A percentile compares a stretch with the other conserved stretches of the same genome.
These are phyloP conservation scores for Hypholoma sublateritium DNA, from an alignment of 768 basidiomycete species.

Conservation along the genomic window DNA sequence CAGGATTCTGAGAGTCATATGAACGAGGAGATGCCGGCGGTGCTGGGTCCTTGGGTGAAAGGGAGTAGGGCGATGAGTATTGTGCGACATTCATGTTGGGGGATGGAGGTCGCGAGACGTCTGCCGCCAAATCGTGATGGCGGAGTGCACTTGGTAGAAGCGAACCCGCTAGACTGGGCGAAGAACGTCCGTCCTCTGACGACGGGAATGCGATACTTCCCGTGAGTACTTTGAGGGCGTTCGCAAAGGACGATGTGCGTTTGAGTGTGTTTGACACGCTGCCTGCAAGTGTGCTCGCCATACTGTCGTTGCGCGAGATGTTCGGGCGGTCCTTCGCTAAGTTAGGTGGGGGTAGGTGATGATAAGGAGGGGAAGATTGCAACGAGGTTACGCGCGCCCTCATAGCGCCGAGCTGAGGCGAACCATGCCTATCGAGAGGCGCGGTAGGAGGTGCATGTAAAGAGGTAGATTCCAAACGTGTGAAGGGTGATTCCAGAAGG, in stretches of 20 bases:
- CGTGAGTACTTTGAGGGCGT: constrained; percentile 67
- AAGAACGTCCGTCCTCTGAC: constrained; percentile 51
- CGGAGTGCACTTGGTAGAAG: constrained; percentile 18
- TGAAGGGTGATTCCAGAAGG: constrained; percentile 87
- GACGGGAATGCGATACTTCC: constrained; percentile 73
- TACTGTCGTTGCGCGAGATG: constrained; percentile 59
- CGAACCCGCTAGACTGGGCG: constrained; percentile 28
- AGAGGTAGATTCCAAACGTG: constrained; percentile 66
- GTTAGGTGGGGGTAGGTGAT: constrained; percentile 44
- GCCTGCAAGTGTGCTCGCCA: constrained; percentile 57
- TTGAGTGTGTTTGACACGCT: constrained; percentile 69
- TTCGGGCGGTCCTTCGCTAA: constrained; percentile 44
- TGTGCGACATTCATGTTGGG: constrained; percentile 77
- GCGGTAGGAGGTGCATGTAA: constrained; percentile 50
- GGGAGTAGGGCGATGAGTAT: constrained; percentile 76
- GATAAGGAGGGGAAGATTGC: constrained; percentile 45
- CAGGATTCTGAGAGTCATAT: constrained; percentile 29
- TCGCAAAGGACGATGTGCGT: constrained; percentile 81
- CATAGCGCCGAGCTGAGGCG: constrained; percentile 36
- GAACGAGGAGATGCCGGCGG: constrained; percentile 31
- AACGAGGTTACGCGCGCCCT: constrained; percentile 50
- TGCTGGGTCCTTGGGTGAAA: constrained; percentile 30
- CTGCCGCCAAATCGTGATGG: constrained; percentile 27
- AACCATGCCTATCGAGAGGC: constrained; percentile 36
- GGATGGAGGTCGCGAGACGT: constrained; percentile 69